Percentiles rank a stretch among this genome's conserved stretches.
Evolutionary conservation across 805 yeast species (phyloP).

Genomic region (Sugiyamaella marilandica): DNA sequence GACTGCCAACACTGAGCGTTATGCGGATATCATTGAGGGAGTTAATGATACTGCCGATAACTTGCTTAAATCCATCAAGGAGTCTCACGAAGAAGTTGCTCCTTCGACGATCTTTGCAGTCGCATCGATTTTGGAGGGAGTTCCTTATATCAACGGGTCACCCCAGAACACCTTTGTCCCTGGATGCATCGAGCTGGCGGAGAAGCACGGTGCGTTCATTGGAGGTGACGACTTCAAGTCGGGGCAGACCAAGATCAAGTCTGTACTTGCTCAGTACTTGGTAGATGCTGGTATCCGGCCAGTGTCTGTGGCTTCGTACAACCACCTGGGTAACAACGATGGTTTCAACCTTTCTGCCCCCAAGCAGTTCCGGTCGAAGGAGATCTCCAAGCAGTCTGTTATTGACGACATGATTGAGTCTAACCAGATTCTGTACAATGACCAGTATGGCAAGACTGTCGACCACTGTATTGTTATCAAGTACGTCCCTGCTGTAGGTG

Average conservation of each 20-base stretch:
- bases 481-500: constrained; percentile 91
- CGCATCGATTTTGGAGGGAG: constrained; percentile 82
- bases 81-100: constrained; percentile 75
- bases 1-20: constrained; percentile 98
- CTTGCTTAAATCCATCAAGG: constrained; percentile 65
- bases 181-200: constrained; percentile 88
- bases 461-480: constrained; percentile 96
- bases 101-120: constrained; percentile 94
- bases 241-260: constrained; percentile 93
- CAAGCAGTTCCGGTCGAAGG: constrained; percentile 90
- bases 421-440: constrained; percentile 77
- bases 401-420: constrained; percentile 92
- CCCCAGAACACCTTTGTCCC: constrained; percentile 98
- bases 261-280: constrained; percentile 92
- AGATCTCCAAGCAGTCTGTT: constrained; percentile 87
- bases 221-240: constrained; percentile 98
- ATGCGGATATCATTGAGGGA: constrained; percentile 68
- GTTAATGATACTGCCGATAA: constrained; percentile 87
- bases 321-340: constrained; percentile 94
- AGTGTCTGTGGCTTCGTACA: constrained; percentile 88
- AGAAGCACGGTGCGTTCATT: constrained; percentile 64
- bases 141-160: constrained; percentile 92
- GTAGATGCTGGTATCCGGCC: constrained; percentile 98
- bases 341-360: constrained; percentile 91
- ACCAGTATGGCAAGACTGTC: constrained; percentile 67